Conservation (phyloP, 2,329 filamentous ascomycete genomes). For the Epichloe sylvatica region DNA sequence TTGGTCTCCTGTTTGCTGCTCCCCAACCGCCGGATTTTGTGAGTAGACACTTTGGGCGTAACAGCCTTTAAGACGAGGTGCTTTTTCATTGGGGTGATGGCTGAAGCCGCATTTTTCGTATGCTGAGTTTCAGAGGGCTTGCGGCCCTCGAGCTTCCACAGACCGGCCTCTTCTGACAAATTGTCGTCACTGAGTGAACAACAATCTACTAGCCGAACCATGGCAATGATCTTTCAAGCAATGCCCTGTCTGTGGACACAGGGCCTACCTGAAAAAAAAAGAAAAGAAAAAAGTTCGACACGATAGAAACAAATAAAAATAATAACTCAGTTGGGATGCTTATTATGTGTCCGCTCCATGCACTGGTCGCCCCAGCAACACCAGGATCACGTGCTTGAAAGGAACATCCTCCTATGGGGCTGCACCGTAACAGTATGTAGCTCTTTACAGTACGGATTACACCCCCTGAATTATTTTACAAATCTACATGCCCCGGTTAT, state of each 20-base stretch:
- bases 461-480: no score
- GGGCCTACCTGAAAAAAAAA: neutral
- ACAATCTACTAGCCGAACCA: neutral
- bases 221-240: neutral
- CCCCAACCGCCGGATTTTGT: constrained; percentile 19
- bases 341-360: no score
- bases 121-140: neutral
- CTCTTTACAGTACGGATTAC: no score
- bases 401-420: no score
- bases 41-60: constrained; percentile 11
- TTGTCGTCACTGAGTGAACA: neutral
- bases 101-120: neutral
- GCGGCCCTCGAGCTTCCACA: neutral
- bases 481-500: no score
- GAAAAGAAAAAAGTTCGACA: no score
- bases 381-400: no score
- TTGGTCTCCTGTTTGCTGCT: constrained; percentile 10
- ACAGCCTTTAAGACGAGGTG: constrained; percentile 13
- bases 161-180: neutral
- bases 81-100: constrained; percentile 5
- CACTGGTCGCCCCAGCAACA: no score
- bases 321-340: no score
- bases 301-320: no score
- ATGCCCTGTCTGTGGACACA: neutral
- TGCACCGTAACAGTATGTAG: no score